phyloP scores from a whole-genome alignment of 441 rosid genomes.

The Populus tomentosa region DNA sequence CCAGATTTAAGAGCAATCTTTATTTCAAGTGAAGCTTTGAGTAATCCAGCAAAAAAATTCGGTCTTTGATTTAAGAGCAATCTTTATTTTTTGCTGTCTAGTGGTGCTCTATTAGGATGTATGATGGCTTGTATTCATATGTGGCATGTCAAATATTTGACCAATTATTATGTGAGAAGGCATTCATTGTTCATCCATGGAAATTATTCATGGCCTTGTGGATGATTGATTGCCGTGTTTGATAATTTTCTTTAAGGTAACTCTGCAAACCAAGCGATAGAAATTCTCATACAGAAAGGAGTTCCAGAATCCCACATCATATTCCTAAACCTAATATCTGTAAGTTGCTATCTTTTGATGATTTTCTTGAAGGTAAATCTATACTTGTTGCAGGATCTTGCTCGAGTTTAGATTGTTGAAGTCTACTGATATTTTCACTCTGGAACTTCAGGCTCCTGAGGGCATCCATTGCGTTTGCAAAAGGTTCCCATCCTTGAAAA shows the following conservation, averaged over 20 bases:
- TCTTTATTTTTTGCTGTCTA: not conserved
- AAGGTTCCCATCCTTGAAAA: slow-evolving; percentile 79
- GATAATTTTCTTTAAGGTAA: slow-evolving; percentile 55
- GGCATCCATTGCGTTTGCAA: slow-evolving; percentile 94
- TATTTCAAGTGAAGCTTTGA: no score
- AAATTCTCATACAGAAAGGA: slow-evolving; percentile 81
- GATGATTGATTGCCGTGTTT: not conserved
- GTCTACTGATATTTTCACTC: slow-evolving; percentile 6
- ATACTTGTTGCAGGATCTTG: not conserved
- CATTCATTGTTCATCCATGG: not conserved
- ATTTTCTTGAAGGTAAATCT: not conserved
- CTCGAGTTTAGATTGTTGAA: not conserved
- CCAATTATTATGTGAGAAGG: not conserved
- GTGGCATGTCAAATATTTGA: not conserved
- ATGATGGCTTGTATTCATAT: not conserved
- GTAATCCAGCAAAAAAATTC: no score
- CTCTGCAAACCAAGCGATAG: slow-evolving; percentile 94
- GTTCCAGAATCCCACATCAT: slow-evolving; percentile 96
- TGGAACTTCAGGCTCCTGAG: slow-evolving; percentile 72
- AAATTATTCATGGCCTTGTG: not conserved
- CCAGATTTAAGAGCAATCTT: no score
- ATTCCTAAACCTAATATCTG: slow-evolving; percentile 89
- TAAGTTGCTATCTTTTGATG: slow-evolving; percentile 32
- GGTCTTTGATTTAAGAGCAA: not conserved
- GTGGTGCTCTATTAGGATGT: not conserved